Evolutionary conservation across 225 moss, liverwort and hornwort species (phyloP).

Genomic region (Pseudisothecium myosuroides): DNA sequence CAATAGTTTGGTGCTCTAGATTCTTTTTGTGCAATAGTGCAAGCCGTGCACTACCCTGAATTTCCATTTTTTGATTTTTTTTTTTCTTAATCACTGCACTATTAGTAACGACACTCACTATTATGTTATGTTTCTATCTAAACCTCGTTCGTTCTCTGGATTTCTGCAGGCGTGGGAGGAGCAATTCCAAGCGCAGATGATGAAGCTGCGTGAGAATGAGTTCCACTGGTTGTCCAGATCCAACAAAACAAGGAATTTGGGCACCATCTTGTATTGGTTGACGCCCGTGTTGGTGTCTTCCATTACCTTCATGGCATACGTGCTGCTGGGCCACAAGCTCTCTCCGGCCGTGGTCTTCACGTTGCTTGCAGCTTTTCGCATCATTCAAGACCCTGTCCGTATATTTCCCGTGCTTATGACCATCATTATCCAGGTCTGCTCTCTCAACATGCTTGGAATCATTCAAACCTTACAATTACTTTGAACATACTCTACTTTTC

Average conservation of each 20-base stretch:
- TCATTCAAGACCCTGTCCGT: slow-evolving; percentile 39
- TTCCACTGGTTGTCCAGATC: slow-evolving; percentile 30
- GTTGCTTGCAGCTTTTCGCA: slow-evolving; percentile 36
- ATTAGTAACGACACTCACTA: neutral
- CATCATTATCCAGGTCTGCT: slow-evolving; percentile 25
- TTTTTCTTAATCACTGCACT: neutral
- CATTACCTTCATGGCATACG: slow-evolving; percentile 26
- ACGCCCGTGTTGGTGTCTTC: slow-evolving; percentile 40
- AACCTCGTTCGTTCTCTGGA: neutral
- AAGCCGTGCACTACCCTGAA: neutral
- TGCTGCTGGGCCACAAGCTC: slow-evolving; percentile 31
- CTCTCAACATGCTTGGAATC: neutral
- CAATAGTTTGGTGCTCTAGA: neutral
- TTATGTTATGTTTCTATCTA: neutral
- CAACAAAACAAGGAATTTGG: slow-evolving; percentile 10
- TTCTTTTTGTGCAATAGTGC: neutral
- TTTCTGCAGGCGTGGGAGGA: slow-evolving; percentile 48
- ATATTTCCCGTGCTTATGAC: slow-evolving; percentile 19
- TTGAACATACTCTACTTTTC: neutral
- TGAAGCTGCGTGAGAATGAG: slow-evolving; percentile 37
- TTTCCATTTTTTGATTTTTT: neutral
- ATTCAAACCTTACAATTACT: neutral
- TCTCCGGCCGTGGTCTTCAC: slow-evolving; percentile 39
- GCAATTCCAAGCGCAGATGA: slow-evolving; percentile 18
- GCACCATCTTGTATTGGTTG: slow-evolving; percentile 38